Evolutionary conservation across 1,139 yeast genomes (phyloP).

Genomic region (Geotrichum fermentans): DNA sequence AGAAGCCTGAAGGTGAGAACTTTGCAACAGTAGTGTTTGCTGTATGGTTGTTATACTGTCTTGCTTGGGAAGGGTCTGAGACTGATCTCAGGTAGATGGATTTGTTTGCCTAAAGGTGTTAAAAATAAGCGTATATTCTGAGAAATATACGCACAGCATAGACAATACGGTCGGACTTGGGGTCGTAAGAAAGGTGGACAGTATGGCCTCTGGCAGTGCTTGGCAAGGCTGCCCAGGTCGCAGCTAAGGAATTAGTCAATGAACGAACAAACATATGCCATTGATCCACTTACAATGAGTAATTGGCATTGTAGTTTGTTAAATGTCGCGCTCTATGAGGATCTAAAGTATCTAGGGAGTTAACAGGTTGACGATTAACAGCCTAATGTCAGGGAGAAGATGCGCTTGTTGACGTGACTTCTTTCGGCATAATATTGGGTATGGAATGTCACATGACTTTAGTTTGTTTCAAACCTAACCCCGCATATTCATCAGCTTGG

Average conservation of each 20-base stretch:
- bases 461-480: too few species aligned
- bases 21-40: slow-evolving; percentile 72
- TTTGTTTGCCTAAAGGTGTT: slow-evolving; percentile 50
- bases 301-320: slow-evolving; percentile 9
- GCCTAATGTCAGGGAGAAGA: not conserved
- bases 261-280: not conserved
- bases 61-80: slow-evolving; percentile 44
- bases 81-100: slow-evolving; percentile 70
- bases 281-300: slow-evolving; percentile 3
- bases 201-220: slow-evolving; percentile 64
- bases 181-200: slow-evolving; percentile 70
- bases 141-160: slow-evolving; percentile 46
- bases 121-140: not conserved
- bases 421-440: too few species aligned
- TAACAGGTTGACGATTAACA: not conserved
- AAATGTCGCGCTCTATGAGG: too few species aligned
- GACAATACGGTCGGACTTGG: slow-evolving; percentile 60
- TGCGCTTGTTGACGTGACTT: too few species aligned
- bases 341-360: too few species aligned
- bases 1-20: slow-evolving; percentile 85
- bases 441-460: too few species aligned
- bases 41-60: slow-evolving; percentile 71
- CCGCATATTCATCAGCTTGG: too few species aligned
- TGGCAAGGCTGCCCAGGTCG: slow-evolving; percentile 67
- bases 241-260: slow-evolving; percentile 10